Evolutionary conservation across 345 rosid species (phyloP).

Genomic region (Conringia planisiliqua): DNA sequence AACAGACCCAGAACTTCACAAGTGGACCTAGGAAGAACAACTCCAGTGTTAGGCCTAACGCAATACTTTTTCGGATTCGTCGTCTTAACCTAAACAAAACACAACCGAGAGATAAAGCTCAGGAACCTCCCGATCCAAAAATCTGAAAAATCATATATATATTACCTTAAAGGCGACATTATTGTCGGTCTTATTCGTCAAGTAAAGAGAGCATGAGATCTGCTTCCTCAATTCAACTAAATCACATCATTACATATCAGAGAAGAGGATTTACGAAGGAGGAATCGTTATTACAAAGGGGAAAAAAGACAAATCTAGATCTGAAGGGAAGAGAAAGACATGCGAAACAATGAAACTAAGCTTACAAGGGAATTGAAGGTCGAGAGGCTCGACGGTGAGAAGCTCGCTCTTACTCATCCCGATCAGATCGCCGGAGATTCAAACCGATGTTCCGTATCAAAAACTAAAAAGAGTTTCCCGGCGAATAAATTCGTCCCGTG

Average conservation of each 20-base stretch:
- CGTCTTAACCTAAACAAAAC: slow-evolving; percentile 64
- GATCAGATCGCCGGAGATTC: slow-evolving; percentile 28
- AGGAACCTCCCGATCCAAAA: neutral
- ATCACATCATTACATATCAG: no score
- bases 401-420: slow-evolving; percentile 65
- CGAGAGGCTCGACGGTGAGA: slow-evolving; percentile 66
- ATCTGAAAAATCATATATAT: neutral
- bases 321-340: neutral
- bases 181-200: slow-evolving; percentile 75
- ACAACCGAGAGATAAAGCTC: neutral
- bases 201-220: slow-evolving; percentile 70
- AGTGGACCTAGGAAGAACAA: slow-evolving; percentile 61
- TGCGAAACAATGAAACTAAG: slow-evolving; percentile 32
- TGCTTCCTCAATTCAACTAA: slow-evolving; percentile 89
- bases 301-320: neutral
- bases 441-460: neutral
- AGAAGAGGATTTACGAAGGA: neutral
- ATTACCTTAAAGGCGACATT: slow-evolving; percentile 78
- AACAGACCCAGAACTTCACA: slow-evolving; percentile 63
- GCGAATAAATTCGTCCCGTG: slow-evolving; percentile 8
- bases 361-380: slow-evolving; percentile 85
- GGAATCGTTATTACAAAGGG: neutral
- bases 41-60: slow-evolving; percentile 81
- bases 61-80: slow-evolving; percentile 86
- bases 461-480: neutral